Evolutionary conservation across 2,329 filamentous ascomycete species (phyloP).

Genomic region (Chaetomium sp.): DNA sequence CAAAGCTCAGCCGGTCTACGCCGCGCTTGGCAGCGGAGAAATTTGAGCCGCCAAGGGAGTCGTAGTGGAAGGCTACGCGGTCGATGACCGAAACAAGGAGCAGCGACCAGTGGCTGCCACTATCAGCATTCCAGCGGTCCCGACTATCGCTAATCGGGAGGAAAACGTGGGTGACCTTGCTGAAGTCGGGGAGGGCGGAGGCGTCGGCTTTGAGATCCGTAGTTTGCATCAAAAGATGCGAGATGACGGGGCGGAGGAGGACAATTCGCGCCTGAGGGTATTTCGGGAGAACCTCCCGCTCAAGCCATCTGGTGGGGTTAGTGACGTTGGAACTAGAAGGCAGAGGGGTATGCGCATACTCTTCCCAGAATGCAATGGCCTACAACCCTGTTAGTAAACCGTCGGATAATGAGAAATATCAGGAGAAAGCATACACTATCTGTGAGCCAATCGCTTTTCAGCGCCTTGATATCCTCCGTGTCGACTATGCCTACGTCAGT

Average conservation of each 20-base stretch:
- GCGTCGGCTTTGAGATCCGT: constrained; percentile 49
- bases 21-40: constrained; percentile 64
- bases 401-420: not conserved
- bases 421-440: constrained; percentile 65
- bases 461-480: constrained; percentile 77
- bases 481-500: constrained; percentile 54
- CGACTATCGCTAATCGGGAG: constrained; percentile 88
- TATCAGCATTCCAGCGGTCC: constrained; percentile 71
- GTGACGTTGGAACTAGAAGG: not conserved
- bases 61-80: constrained; percentile 92
- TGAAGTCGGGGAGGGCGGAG: constrained; percentile 74
- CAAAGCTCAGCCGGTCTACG: constrained; percentile 58
- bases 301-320: constrained; percentile 57
- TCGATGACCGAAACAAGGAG: constrained; percentile 85
- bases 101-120: constrained; percentile 90
- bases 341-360: constrained; percentile 48
- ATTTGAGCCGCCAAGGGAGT: constrained; percentile 74
- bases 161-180: constrained; percentile 81
- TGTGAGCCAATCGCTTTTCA: constrained; percentile 92
- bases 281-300: constrained; percentile 74
- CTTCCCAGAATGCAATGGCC: constrained; percentile 98
- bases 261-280: constrained; percentile 82
- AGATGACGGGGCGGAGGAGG: constrained; percentile 87
- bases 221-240: constrained; percentile 80
- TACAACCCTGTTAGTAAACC: constrained; percentile 33